Percentiles rank a stretch among this genome's conserved stretches.
phyloP scores from a whole-genome alignment of 768 basidiomycete genomes.

The Suillus subluteus region DNA sequence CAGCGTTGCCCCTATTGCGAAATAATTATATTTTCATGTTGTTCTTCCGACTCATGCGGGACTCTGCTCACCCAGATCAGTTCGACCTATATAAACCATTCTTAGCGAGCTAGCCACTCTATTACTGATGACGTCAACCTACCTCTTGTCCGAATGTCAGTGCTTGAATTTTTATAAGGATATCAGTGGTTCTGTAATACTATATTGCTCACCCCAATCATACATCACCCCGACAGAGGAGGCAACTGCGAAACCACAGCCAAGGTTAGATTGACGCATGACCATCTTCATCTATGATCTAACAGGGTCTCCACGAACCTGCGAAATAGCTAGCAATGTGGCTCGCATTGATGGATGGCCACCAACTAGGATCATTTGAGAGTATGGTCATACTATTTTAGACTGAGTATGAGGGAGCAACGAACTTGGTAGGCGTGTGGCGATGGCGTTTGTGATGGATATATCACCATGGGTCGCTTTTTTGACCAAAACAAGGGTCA shows the following conservation, averaged over 20 bases:
- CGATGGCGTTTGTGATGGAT: no score
- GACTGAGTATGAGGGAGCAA: background rate
- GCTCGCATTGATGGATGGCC: background rate
- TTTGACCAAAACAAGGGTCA: no score
- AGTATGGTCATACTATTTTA: background rate
- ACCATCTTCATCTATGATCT: background rate
- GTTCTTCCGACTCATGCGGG: background rate
- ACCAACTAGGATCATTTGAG: background rate
- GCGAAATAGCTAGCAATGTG: background rate
- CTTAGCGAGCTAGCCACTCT: background rate
- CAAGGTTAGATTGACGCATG: background rate
- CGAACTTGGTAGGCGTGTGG: background rate
- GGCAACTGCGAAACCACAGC: background rate
- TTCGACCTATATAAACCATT: background rate
- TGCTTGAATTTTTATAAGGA: background rate
- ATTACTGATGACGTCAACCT: background rate
- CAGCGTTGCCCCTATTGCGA: background rate
- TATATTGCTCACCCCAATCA: background rate
- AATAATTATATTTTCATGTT: background rate
- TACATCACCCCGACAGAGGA: background rate
- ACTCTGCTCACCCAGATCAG: background rate
- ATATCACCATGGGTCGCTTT: no score
- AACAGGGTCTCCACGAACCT: background rate
- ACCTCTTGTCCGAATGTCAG: background rate
- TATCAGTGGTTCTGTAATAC: background rate